Conservation (phyloP, 352 stramenopile species). For the Pythium biforme region DNA sequence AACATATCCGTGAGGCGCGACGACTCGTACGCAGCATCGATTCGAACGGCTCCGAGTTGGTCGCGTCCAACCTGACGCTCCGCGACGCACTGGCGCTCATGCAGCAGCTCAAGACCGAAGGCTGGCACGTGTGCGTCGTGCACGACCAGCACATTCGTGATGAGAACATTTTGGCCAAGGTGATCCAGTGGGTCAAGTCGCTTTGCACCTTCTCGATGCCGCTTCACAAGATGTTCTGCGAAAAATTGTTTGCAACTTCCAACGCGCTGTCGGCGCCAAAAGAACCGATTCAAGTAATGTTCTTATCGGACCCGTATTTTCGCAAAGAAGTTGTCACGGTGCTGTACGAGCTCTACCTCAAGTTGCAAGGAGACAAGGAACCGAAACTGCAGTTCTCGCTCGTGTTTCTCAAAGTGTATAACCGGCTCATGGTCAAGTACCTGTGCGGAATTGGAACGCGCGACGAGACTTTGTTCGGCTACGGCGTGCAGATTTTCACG, state of each 20-base stretch:
- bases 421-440: constrained; percentile 86
- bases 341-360: constrained; percentile 94
- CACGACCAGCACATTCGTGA: constrained; percentile 69
- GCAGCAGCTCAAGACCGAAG: constrained; percentile 75
- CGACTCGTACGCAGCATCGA: constrained; percentile 74
- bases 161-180: constrained; percentile 58
- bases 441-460: constrained; percentile 88
- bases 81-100: constrained; percentile 68
- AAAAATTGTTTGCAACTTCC: constrained; percentile 54
- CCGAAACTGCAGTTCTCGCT: constrained; percentile 94
- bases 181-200: constrained; percentile 76
- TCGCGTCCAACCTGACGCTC: constrained; percentile 50
- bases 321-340: constrained; percentile 90
- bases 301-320: constrained; percentile 94
- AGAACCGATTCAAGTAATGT: constrained; percentile 86
- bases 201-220: constrained; percentile 60
- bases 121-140: constrained; percentile 83
- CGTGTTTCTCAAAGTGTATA: constrained; percentile 84
- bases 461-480: constrained; percentile 89
- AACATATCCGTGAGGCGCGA: constrained; percentile 56
- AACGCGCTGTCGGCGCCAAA: constrained; percentile 40
- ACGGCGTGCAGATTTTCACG: constrained; percentile 94
- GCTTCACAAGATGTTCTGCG: constrained; percentile 65
- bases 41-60: constrained; percentile 68
- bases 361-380: constrained; percentile 92